Conservation (phyloP, 495 filamentous ascomycete species). For the Antarctomyces pellizariae region DNA sequence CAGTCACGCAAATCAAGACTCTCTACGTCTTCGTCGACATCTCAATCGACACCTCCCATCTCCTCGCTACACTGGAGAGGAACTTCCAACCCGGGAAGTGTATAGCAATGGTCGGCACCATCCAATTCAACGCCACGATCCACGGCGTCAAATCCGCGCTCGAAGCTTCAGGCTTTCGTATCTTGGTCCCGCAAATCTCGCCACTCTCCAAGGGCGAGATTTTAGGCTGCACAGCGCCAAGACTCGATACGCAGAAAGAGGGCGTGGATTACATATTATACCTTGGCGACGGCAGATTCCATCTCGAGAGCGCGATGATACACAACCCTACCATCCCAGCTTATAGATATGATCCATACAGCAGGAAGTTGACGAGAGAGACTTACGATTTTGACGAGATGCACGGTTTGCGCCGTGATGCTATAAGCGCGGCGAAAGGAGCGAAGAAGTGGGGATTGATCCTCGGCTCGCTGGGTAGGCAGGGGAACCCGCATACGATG, state of each 20-base stretch:
- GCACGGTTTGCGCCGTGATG: slow-evolving; percentile 52
- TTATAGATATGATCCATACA: slow-evolving; percentile 95
- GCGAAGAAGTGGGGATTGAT: slow-evolving; percentile 88
- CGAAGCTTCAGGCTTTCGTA: slow-evolving; percentile 56
- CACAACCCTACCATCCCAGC: slow-evolving; percentile 78
- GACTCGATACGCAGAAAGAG: slow-evolving; percentile 27
- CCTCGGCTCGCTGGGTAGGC: slow-evolving; percentile 71
- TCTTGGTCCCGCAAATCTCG: slow-evolving; percentile 79
- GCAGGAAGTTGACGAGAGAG: slow-evolving; percentile 71
- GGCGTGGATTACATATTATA: slow-evolving; percentile 67
- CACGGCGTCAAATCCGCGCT: slow-evolving; percentile 56
- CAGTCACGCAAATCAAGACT: slow-evolving; percentile 84
- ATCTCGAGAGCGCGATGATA: slow-evolving; percentile 96
- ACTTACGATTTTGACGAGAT: slow-evolving; percentile 78
- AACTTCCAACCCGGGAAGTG: slow-evolving; percentile 72
- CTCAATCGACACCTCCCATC: slow-evolving; percentile 71
- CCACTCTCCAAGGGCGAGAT: slow-evolving; percentile 88
- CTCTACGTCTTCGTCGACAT: slow-evolving; percentile 98
- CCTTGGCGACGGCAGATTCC: slow-evolving; percentile 88
- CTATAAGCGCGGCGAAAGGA: slow-evolving; percentile 45
- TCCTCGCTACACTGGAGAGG: slow-evolving; percentile 64
- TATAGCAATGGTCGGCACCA: slow-evolving; percentile 84
- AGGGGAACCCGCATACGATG: slow-evolving; percentile 90
- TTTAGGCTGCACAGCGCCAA: slow-evolving; percentile 79
- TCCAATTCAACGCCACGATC: slow-evolving; percentile 94